phyloP scores from a whole-genome alignment of 805 yeast species.

The Sporopachydermia quercuum region DNA sequence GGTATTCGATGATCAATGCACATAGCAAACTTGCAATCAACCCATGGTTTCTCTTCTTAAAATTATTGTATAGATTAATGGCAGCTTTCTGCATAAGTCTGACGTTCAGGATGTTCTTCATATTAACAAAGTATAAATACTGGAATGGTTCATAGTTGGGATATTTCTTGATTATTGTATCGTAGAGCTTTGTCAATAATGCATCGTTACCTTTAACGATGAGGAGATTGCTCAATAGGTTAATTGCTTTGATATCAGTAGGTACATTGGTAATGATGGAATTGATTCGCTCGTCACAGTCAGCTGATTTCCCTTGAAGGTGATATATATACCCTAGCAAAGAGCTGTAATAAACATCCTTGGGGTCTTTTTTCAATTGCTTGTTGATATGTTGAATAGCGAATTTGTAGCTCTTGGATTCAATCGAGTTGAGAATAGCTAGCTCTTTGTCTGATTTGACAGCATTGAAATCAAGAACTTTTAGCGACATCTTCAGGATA shows the following conservation, averaged over 20 bases:
- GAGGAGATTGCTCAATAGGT: conserved; percentile 31
- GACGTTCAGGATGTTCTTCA: conserved; percentile 29
- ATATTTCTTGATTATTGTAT: conserved; percentile 41
- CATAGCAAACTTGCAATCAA: conserved; percentile 45
- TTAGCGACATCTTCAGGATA: background rate
- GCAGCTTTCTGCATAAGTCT: conserved; percentile 40
- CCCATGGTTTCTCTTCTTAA: conserved; percentile 23
- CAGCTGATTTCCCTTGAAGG: background rate
- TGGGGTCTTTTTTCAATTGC: conserved; percentile 41
- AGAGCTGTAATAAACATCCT: conserved; percentile 30
- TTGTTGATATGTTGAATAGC: conserved; percentile 36
- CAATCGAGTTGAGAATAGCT: conserved; percentile 29
- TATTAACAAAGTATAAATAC: conserved; percentile 44
- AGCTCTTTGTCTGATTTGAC: conserved; percentile 18
- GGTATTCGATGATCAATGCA: conserved; percentile 24
- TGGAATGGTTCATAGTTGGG: conserved; percentile 32
- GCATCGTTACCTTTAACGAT: conserved; percentile 20
- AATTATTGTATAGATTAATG: conserved; percentile 25
- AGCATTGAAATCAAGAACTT: background rate
- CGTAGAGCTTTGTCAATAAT: conserved; percentile 37
- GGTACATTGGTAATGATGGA: conserved; percentile 22
- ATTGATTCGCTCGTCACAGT: background rate
- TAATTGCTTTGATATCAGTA: conserved; percentile 39
- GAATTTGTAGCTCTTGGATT: conserved; percentile 34
- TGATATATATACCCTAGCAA: background rate